A percentile compares a stretch with the other conserved stretches of the same genome.
phyloP scores from a whole-genome alignment of 2,329 filamentous ascomycete genomes.

The Colletotrichum australisinense region DNA sequence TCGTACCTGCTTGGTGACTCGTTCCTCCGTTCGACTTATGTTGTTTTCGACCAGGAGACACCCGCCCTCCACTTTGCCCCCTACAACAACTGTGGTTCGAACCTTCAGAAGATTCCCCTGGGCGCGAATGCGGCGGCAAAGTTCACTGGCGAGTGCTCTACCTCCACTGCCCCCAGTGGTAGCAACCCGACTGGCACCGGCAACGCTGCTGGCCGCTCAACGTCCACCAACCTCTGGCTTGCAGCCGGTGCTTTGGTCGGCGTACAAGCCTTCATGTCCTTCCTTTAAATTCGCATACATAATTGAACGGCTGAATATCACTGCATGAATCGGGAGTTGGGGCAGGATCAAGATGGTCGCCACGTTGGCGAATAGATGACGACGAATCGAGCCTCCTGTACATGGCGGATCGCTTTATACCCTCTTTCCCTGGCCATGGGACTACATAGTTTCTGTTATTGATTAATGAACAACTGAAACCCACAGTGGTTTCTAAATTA shows the following conservation, averaged over 20 bases:
- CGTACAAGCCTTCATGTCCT: constrained; percentile 17
- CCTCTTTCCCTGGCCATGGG: constrained; percentile 14
- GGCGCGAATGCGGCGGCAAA: constrained; percentile 37
- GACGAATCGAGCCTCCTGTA: constrained; percentile 10
- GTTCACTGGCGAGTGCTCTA: constrained; percentile 36
- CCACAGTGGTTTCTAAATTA: neutral
- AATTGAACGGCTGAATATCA: constrained; percentile 19
- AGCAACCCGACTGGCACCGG: neutral
- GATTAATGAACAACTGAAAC: neutral
- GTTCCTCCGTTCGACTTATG: constrained; percentile 57
- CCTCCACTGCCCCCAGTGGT: constrained; percentile 10
- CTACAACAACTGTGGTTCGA: constrained; percentile 40
- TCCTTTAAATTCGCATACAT: constrained; percentile 20
- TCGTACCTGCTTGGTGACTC: constrained; percentile 53
- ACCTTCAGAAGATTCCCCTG: constrained; percentile 39
- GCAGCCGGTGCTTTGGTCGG: constrained; percentile 18
- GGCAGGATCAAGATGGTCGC: constrained; percentile 10
- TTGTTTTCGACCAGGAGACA: constrained; percentile 46
- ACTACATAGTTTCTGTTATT: constrained; percentile 25
- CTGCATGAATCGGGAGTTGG: constrained; percentile 30
- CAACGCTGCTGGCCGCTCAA: constrained; percentile 24
- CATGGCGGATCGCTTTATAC: constrained; percentile 29
- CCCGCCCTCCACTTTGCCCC: constrained; percentile 42
- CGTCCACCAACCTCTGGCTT: constrained; percentile 16
- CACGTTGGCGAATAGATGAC: constrained; percentile 17